Evolutionary conservation across 2,329 filamentous ascomycete genomes (phyloP), one percentile per base, ranked within the genome.

Genomic region (Talaromyces sp.): DNA sequence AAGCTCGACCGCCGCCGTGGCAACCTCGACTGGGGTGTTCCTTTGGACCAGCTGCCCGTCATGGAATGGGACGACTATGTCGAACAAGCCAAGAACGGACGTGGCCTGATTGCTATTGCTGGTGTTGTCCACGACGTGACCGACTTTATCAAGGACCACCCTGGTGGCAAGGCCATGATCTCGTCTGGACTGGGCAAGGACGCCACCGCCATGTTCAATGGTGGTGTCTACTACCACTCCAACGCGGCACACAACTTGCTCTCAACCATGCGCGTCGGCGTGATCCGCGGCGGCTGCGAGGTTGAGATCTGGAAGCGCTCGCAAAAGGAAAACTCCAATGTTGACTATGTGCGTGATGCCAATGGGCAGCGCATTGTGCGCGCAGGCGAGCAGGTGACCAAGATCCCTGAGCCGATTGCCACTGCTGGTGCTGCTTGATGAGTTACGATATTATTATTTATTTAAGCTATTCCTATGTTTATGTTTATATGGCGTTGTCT

Each of bases 251-350:
- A 95, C 82, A 95, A 95, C 79, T 77, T 94, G 63, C 83, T 95
- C 64, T 92, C 89, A 8, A 94, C 90, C 66, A 94, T 94, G 90
- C 85, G 91, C 67, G 87, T 94, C 14, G 91, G 90, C 75, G 90
- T 95, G 54, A 88, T 95, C 65, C 89, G 90, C 57, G 91, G 91
- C 65, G 91, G 91, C 50, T 91, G 89, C 73, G 91, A 94, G 75
- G 91, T 95, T 29, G 91, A 95, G 82, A 92, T 94, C 77, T 95
- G 91, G 91, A 94, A 94, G 85, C 88, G 90, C 48, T 86, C 89
- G 60, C 88, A 92, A 75, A 85, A 87, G 68, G 89, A 92, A 78
- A 91, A 89, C 81, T 92, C 93, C 81, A 90, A 92, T 68, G 83
- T 90, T 61, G 85, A 87, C 61, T 87, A 89, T 66, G 85, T 91